phyloP scores from a whole-genome alignment of 2,329 filamentous ascomycete genomes.

The Hymenoscyphus occultus region DNA sequence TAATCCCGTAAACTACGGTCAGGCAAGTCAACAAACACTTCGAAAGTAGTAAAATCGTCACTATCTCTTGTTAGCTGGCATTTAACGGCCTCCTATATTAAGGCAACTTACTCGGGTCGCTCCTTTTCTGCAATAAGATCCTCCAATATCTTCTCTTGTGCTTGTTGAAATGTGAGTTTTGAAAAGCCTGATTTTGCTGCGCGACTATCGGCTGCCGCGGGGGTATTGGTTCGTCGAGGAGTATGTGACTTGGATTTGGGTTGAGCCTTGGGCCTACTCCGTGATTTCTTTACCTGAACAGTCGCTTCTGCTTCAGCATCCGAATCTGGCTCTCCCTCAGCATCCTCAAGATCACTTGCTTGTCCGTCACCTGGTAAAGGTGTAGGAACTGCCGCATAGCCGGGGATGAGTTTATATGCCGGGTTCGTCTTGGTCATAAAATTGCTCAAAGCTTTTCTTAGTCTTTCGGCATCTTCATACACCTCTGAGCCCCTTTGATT shows the following conservation, averaged over 20 bases:
- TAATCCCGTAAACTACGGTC: conserved; percentile 73
- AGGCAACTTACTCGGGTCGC: conserved; percentile 57
- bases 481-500: conserved; percentile 70
- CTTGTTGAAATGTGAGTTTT: conserved; percentile 75
- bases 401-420: conserved; percentile 63
- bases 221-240: conserved; percentile 39
- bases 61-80: conserved; percentile 40
- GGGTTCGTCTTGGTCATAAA: conserved; percentile 87
- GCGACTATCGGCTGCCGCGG: conserved; percentile 49
- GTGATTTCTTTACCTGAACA: conserved; percentile 21
- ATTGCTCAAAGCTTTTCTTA: conserved; percentile 82
- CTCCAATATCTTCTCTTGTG: conserved; percentile 79
- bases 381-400: conserved; percentile 70
- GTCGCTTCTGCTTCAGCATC: conserved; percentile 33
- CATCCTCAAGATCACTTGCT: conserved; percentile 33
- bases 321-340: conserved; percentile 35
- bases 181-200: conserved; percentile 61
- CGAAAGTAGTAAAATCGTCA: conserved; percentile 65
- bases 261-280: conserved; percentile 30
- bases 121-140: conserved; percentile 65
- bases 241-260: conserved; percentile 24
- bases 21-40: conserved; percentile 76
- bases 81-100: conserved; percentile 1
- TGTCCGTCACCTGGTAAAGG: conserved; percentile 57
- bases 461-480: conserved; percentile 81